These are phyloP conservation scores for Mucor ambiguus DNA, from an alignment of 371 early-diverging fungal species.

Conservation along the genomic window DNA sequence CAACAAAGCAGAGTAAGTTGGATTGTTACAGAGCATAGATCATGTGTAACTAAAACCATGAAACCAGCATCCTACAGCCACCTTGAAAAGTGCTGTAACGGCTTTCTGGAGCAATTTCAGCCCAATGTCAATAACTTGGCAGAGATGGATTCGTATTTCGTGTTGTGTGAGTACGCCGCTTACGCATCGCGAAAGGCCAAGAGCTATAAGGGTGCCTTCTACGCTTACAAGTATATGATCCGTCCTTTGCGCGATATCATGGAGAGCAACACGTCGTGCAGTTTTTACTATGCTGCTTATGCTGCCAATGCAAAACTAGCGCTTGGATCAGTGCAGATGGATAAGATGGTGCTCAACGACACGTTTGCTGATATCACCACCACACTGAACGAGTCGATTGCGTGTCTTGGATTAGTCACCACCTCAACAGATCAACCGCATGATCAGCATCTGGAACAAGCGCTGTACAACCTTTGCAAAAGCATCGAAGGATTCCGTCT, in stretches of 20 bases:
- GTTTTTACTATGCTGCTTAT: slow-evolving; percentile 38
- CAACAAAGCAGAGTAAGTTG: slow-evolving; percentile 24
- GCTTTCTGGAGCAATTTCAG: slow-evolving; percentile 19
- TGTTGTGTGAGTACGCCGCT: slow-evolving; percentile 41
- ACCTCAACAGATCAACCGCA: not conserved
- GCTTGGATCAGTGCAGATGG: slow-evolving; percentile 35
- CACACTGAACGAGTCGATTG: slow-evolving; percentile 24
- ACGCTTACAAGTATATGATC: slow-evolving; percentile 37
- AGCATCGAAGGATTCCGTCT: slow-evolving; percentile 29
- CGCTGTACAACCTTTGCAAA: slow-evolving; percentile 30
- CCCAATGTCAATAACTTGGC: slow-evolving; percentile 19
- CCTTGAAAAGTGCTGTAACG: slow-evolving; percentile 29
- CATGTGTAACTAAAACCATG: not conserved
- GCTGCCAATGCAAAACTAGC: slow-evolving; percentile 37
- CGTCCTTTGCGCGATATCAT: slow-evolving; percentile 23
- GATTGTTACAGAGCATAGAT: not conserved
- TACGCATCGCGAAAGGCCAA: slow-evolving; percentile 40
- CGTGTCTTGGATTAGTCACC: slow-evolving; percentile 15
- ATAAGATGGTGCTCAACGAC: slow-evolving; percentile 23
- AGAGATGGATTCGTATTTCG: slow-evolving; percentile 40
- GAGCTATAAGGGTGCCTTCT: slow-evolving; percentile 29
- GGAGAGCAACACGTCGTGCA: slow-evolving; percentile 1
- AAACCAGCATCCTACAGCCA: slow-evolving; percentile 10
- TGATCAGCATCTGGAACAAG: slow-evolving; percentile 22
- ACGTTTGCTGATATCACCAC: slow-evolving; percentile 26